Percentiles rank a stretch among this genome's conserved stretches.
Evolutionary conservation across 2,329 filamentous ascomycete species (phyloP).

Genomic region (Pseudogymnoascus sp.): DNA sequence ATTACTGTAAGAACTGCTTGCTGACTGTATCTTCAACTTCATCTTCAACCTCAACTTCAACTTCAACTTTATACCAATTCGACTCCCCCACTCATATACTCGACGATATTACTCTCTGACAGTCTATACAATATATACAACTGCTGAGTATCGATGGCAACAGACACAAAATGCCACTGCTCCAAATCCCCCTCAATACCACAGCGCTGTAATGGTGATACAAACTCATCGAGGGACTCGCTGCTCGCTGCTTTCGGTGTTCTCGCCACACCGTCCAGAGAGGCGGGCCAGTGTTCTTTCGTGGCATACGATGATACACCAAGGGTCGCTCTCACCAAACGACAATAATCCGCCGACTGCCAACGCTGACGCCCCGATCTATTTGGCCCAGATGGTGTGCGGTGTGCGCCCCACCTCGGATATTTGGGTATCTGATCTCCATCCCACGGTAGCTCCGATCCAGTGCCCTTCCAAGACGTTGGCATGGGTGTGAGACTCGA

Average conservation of each 20-base stretch:
- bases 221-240: background rate
- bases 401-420: background rate
- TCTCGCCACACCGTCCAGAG: background rate
- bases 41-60: no score
- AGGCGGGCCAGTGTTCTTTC: background rate
- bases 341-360: background rate
- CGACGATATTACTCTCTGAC: background rate
- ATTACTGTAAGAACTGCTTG: no score
- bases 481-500: background rate
- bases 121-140: background rate
- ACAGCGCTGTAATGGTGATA: background rate
- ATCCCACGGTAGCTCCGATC: slow-evolving; percentile 3
- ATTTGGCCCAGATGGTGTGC: background rate
- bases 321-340: background rate
- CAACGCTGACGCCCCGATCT: background rate
- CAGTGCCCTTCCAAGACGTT: background rate
- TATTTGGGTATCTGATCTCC: background rate
- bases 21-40: no score
- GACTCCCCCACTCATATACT: background rate
- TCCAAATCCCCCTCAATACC: background rate
- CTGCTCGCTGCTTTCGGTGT: background rate
- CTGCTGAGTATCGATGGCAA: background rate
- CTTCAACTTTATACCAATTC: background rate
- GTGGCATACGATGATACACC: background rate
- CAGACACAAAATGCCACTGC: background rate